A percentile compares a stretch with the other conserved stretches of the same genome.
phyloP scores from a whole-genome alignment of 2,329 filamentous ascomycete species.

The Penicillium crustosum region DNA sequence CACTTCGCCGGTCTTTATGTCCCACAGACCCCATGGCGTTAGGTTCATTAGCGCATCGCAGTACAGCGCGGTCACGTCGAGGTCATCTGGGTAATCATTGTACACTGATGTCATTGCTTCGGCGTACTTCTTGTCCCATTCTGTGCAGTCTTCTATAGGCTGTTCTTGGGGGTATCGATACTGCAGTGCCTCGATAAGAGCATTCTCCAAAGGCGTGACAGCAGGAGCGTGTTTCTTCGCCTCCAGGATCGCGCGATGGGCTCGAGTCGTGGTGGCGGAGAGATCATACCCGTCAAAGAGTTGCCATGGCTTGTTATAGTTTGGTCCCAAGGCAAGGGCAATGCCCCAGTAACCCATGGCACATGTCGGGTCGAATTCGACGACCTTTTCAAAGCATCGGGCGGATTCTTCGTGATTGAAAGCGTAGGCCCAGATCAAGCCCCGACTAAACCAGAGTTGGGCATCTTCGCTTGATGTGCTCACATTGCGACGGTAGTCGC shows the following conservation, averaged over 20 bases:
- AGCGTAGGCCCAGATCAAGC: slow-evolving; percentile 40
- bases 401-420: slow-evolving; percentile 43
- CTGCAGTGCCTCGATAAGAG: slow-evolving; percentile 63
- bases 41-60: slow-evolving; percentile 67
- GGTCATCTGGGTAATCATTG: slow-evolving; percentile 52
- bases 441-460: slow-evolving; percentile 42
- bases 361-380: slow-evolving; percentile 33
- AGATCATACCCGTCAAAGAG: slow-evolving; percentile 65
- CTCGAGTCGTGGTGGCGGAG: slow-evolving; percentile 32
- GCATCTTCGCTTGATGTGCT: slow-evolving; percentile 31
- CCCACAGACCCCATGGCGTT: slow-evolving; percentile 65
- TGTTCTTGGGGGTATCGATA: slow-evolving; percentile 59
- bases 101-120: slow-evolving; percentile 61
- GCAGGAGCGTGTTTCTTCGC: slow-evolving; percentile 44
- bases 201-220: slow-evolving; percentile 56
- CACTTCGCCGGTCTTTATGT: slow-evolving; percentile 59
- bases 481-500: slow-evolving; percentile 37
- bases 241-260: slow-evolving; percentile 46
- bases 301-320: slow-evolving; percentile 76
- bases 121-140: slow-evolving; percentile 62
- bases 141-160: slow-evolving; percentile 50
- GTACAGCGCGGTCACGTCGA: slow-evolving; percentile 64
- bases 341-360: slow-evolving; percentile 43
- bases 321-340: slow-evolving; percentile 68
- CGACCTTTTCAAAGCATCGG: slow-evolving; percentile 36